phyloP scores from a whole-genome alignment of 2,329 filamentous ascomycete species.

The Fonsecaea pugnacius region DNA sequence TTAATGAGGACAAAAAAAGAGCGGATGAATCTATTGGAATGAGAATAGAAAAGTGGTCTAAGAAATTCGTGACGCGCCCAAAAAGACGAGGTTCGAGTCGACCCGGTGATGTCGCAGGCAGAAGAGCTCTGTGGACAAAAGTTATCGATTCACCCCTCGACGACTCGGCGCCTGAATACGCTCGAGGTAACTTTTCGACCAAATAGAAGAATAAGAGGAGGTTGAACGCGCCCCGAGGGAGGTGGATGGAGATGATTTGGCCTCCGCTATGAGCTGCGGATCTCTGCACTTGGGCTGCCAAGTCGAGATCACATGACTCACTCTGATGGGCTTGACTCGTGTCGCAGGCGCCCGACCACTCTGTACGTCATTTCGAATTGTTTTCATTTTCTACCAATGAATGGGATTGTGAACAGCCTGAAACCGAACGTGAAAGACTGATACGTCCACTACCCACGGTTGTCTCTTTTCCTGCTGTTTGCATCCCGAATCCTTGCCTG shows the following conservation, averaged over 20 bases:
- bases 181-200: conserved; percentile 6
- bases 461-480: background rate
- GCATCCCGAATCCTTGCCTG: background rate
- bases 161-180: conserved; percentile 17
- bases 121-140: conserved; percentile 14
- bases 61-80: conserved; percentile 31
- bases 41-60: conserved; percentile 14
- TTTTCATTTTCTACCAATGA: background rate
- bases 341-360: background rate
- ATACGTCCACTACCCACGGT: background rate
- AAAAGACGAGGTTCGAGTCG: conserved; percentile 12
- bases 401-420: background rate
- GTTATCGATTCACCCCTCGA: conserved; percentile 10
- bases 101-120: conserved; percentile 14
- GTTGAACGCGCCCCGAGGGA: background rate
- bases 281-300: background rate
- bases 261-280: background rate
- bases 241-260: conserved; percentile 2
- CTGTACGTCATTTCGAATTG: background rate
- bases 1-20: conserved; percentile 14
- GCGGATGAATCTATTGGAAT: conserved; percentile 13
- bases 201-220: conserved; percentile 15
- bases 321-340: background rate
- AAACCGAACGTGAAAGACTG: background rate
- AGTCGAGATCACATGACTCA: background rate